phyloP scores from a whole-genome alignment of 2,329 filamentous ascomycete species.

The Aspergillus sp. region DNA sequence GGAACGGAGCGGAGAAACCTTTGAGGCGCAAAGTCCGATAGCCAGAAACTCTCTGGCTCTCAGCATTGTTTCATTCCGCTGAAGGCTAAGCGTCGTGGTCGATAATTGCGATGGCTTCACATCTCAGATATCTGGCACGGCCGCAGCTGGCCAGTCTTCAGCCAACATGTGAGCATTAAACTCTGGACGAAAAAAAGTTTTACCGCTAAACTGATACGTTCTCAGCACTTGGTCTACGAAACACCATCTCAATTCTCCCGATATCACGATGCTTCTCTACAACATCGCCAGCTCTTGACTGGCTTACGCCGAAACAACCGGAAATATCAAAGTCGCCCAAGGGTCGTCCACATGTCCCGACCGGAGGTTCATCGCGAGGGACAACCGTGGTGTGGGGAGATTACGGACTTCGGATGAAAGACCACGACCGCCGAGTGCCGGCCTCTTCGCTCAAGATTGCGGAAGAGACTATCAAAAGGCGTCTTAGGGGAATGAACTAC shows the following conservation, averaged over 20 bases:
- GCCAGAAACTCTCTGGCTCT: conserved; percentile 18
- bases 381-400: conserved; percentile 97
- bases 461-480: conserved; percentile 87
- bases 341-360: conserved; percentile 82
- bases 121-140: conserved; percentile 36
- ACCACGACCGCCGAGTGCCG: conserved; percentile 88
- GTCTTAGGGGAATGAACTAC: conserved; percentile 88
- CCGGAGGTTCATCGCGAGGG: conserved; percentile 85
- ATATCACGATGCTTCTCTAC: conserved; percentile 70
- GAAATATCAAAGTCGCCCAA: conserved; percentile 87
- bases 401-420: conserved; percentile 88
- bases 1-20: conserved; percentile 19
- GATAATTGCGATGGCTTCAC: conserved; percentile 32
- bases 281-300: conserved; percentile 62
- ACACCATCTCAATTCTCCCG: conserved; percentile 31
- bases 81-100: conserved; percentile 1
- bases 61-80: conserved; percentile 7
- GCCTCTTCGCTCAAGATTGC: conserved; percentile 84
- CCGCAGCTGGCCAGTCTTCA: conserved; percentile 35
- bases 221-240: conserved; percentile 25
- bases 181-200: background rate
- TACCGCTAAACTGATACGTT: background rate
- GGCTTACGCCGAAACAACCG: conserved; percentile 78
- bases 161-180: conserved; percentile 31
- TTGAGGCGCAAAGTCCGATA: conserved; percentile 21